Evolutionary conservation across 1,284 basidiomycete genomes (phyloP), one percentile per base, ranked within the genome.

Genomic region (Naganishia liquefaciens): DNA sequence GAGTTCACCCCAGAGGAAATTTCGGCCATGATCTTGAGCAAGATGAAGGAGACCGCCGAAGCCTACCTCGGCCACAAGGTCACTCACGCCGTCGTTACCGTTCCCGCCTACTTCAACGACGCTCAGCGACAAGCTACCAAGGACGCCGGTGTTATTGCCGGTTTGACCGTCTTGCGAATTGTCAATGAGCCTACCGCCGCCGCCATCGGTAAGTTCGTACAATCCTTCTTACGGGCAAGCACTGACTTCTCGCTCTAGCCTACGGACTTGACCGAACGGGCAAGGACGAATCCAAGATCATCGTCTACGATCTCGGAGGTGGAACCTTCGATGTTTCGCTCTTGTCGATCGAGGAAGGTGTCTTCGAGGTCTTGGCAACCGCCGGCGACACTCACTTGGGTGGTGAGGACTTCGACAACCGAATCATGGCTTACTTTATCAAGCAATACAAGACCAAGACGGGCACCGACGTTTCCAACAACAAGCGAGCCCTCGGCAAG

Each of bases 41-140:
- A 98, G 85, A 98, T 99, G 94, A 98, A 98, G 87, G 95, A 98
- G 83, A 98, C 92, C 51, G 95, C 95, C 68, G 95, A 98, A 84
- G 91, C 93, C 25, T 97, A 97, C 81, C 88, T 99, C 66, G 94
- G 93, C 71, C 85, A 93, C 79, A 90, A 93, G 80, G 95, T 99
- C 78, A 94, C 91, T 62, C 92, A 99, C 81, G 93, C 95, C 68
- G 94, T 98, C 66, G 92, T 99, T 77, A 98, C 95, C 47, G 94
- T 98, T 74, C 95, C 95, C 64, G 95, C 95, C 62, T 98, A 94
- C 84, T 95, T 96, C 87, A 98, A 98, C 81, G 93, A 99, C 82
- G 92, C 94, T 77, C 95, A 99, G 82, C 93, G 94, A 80, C 93
- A 95, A 79, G 95, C 94, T 13, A 99, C 95, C 80, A 98, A 97